Conservation (phyloP, 1,139 yeast species). For the Candida neerlandica region DNA sequence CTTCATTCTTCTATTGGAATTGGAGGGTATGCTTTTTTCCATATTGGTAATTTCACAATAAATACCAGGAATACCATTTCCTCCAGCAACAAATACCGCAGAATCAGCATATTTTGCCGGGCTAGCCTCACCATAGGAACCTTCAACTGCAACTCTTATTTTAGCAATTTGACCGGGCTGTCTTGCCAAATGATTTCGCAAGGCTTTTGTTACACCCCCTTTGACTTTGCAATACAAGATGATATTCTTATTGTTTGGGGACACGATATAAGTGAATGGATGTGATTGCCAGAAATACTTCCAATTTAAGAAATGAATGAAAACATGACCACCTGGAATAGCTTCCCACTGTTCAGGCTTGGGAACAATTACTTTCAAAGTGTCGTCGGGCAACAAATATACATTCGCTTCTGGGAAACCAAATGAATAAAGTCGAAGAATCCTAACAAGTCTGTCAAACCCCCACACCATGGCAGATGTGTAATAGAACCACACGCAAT, state of each 20-base stretch:
- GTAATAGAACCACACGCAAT: constrained; percentile 43
- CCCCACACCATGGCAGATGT: constrained; percentile 47
- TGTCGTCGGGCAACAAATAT: constrained; percentile 45
- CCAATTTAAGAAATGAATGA: constrained; percentile 44
- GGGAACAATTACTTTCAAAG: constrained; percentile 43
- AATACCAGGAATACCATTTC: constrained; percentile 49
- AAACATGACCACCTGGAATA: constrained; percentile 56
- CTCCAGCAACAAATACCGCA: constrained; percentile 44
- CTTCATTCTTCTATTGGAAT: constrained; percentile 29
- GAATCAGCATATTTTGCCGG: constrained; percentile 32
- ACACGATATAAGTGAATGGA: constrained; percentile 40
- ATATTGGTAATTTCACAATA: constrained; percentile 39
- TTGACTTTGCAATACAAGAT: constrained; percentile 38
- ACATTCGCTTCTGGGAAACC: constrained; percentile 54
- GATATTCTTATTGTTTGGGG: constrained; percentile 23
- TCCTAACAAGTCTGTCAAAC: constrained; percentile 43
- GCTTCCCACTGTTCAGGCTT: constrained; percentile 45
- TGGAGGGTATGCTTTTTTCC: constrained; percentile 15
- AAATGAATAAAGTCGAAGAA: constrained; percentile 34
- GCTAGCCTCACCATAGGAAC: constrained; percentile 42
- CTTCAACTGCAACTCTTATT: constrained; percentile 44
- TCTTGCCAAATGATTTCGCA: constrained; percentile 30
- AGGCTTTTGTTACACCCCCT: constrained; percentile 38
- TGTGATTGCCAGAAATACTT: constrained; percentile 47
- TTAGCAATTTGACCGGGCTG: constrained; percentile 29